Percentiles rank a stretch among this genome's conserved stretches.
These are phyloP conservation scores for Podospora australis DNA, from an alignment of 495 filamentous ascomycete species.

Conservation along the genomic window DNA sequence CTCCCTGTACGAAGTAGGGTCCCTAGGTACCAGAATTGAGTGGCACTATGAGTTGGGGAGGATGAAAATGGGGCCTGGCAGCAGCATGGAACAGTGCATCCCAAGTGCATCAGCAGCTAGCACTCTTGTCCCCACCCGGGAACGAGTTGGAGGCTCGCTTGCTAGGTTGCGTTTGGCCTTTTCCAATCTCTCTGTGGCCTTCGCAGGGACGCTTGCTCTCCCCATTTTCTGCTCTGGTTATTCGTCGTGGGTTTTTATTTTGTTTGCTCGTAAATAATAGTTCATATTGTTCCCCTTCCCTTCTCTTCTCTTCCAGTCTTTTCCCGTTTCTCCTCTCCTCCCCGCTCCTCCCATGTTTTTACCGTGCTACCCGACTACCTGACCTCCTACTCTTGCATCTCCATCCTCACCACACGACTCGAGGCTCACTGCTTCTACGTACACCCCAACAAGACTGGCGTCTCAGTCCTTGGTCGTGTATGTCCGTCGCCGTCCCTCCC, in stretches of 20 bases:
- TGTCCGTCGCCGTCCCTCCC: not conserved
- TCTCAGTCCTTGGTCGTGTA: not conserved
- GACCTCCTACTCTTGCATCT: not conserved
- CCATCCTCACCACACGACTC: too few relatives aligned
- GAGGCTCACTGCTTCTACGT: slow-evolving; percentile 6
- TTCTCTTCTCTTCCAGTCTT: not conserved
- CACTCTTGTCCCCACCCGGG: slow-evolving; percentile 11
- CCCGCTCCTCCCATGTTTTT: slow-evolving; percentile 1
- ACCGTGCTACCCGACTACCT: too few relatives aligned
- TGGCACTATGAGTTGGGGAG: slow-evolving; percentile 1
- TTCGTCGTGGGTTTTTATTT: not conserved
- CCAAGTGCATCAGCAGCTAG: slow-evolving; percentile 7
- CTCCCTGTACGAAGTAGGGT: too few relatives aligned
- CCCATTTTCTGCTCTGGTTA: not conserved
- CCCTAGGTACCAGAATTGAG: too few relatives aligned
- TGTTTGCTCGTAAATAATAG: not conserved
- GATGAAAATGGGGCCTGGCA: not conserved
- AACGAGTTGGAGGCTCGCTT: slow-evolving; percentile 10
- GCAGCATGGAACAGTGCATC: slow-evolving; percentile 1
- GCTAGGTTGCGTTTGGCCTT: too few relatives aligned
- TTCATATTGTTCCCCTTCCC: not conserved
- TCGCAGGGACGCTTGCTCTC: not conserved
- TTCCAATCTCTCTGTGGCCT: not conserved
- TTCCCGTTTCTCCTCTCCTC: slow-evolving; percentile 14
- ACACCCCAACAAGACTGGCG: slow-evolving; percentile 2